These are phyloP conservation scores for Wickerhamomyces subpelliculosus DNA, from an alignment of 805 yeast species.

Conservation along the genomic window DNA sequence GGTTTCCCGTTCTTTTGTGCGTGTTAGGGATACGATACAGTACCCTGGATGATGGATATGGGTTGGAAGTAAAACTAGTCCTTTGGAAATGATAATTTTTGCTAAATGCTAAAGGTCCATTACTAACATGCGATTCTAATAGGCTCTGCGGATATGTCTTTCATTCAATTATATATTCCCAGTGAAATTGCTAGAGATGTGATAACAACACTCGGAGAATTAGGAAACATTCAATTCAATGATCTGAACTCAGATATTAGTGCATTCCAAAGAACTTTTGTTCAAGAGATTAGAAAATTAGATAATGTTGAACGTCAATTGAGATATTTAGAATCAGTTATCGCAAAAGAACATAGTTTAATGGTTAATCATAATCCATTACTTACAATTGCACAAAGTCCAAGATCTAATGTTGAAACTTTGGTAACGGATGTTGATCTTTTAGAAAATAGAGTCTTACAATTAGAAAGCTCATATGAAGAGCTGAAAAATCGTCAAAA, in stretches of 20 bases:
- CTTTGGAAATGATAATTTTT: no score
- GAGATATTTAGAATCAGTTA: conserved; percentile 43
- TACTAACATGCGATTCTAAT: conserved; percentile 6
- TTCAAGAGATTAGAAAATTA: conserved; percentile 73
- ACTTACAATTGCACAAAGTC: conserved; percentile 14
- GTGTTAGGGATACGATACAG: conserved; percentile 1
- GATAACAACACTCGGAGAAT: conserved; percentile 78
- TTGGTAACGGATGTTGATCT: conserved; percentile 53
- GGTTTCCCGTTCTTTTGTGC: no score
- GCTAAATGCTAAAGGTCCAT: background rate
- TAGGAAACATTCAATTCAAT: conserved; percentile 81
- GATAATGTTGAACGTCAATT: conserved; percentile 89
- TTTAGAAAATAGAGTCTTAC: conserved; percentile 68
- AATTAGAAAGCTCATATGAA: conserved; percentile 64
- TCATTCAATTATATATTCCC: conserved; percentile 86
- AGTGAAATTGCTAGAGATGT: conserved; percentile 85
- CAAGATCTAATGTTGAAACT: conserved; percentile 54
- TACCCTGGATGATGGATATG: no score
- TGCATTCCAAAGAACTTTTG: conserved; percentile 86
- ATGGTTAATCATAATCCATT: conserved; percentile 26
- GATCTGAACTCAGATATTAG: conserved; percentile 78
- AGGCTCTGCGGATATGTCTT: conserved; percentile 95
- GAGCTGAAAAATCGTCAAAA: conserved; percentile 56
- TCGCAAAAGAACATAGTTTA: conserved; percentile 39
- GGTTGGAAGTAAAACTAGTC: no score